Conservation (phyloP, 768 basidiomycete genomes). For the Lentinula lateritia region DNA sequence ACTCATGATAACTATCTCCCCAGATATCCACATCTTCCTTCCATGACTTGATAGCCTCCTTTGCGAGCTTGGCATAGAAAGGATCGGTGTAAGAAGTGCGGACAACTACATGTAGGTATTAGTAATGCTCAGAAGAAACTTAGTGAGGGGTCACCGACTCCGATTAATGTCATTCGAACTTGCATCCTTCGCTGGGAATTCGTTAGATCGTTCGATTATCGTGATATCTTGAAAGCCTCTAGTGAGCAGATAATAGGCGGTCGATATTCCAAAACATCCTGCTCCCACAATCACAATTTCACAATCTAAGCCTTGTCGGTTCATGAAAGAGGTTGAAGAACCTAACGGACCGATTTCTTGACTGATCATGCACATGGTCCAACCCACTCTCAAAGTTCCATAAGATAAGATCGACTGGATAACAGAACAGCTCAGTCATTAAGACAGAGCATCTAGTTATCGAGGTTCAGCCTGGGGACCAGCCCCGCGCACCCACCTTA, state of each 20-base stretch:
- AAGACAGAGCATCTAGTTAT: no score
- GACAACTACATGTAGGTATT: constrained; percentile 44
- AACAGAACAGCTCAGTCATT: no score
- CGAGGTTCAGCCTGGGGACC: no score
- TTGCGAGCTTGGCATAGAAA: constrained; percentile 66
- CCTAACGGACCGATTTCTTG: no score
- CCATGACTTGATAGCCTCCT: constrained; percentile 76
- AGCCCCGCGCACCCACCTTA: constrained; percentile 18
- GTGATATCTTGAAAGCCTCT: constrained; percentile 32
- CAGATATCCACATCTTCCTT: constrained; percentile 51
- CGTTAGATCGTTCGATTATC: constrained; percentile 6
- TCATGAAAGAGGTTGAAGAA: no score
- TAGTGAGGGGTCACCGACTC: constrained; percentile 22
- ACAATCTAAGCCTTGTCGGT: constrained; percentile 34
- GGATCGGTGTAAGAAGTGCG: constrained; percentile 66
- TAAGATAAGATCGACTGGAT: no score
- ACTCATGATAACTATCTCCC: constrained; percentile 84
- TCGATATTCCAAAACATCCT: constrained; percentile 60
- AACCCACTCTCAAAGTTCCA: no score
- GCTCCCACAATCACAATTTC: constrained; percentile 2
- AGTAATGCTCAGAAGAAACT: background rate
- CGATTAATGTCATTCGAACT: constrained; percentile 46
- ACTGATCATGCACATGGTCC: no score
- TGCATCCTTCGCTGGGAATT: constrained; percentile 8
- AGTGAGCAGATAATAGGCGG: constrained; percentile 51